These are phyloP conservation scores for Penicillium pulvis DNA, from an alignment of 495 filamentous ascomycete species.

Conservation along the genomic window DNA sequence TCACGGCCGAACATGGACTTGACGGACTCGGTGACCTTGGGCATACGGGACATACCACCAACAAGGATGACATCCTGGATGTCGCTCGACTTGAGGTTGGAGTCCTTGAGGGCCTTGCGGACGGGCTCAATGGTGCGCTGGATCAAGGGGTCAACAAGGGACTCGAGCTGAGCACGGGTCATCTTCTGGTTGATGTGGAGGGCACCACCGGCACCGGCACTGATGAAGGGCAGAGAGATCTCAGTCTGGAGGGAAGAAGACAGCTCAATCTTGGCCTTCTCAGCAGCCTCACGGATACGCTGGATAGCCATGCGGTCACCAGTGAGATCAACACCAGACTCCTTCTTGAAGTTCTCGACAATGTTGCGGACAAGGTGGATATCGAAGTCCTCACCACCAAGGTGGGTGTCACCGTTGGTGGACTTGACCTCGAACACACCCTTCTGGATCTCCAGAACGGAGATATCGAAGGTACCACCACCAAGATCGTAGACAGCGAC, in stretches of 20 bases:
- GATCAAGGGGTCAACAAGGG: constrained; percentile 90
- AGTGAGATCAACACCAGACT: constrained; percentile 87
- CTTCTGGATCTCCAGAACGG: constrained; percentile 94
- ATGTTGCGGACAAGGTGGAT: constrained; percentile 94
- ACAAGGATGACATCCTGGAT: constrained; percentile 99
- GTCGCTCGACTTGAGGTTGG: constrained; percentile 88
- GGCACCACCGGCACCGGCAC: constrained; percentile 88
- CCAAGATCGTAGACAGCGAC: constrained; percentile 98
- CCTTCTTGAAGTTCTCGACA: constrained; percentile 94
- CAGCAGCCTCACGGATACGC: constrained; percentile 97
- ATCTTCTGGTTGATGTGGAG: constrained; percentile 98
- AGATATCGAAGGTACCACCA: constrained; percentile 99
- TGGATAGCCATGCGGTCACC: constrained; percentile 98
- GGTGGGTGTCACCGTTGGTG: constrained; percentile 96
- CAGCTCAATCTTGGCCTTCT: constrained; percentile 99
- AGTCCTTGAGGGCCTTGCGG: constrained; percentile 97
- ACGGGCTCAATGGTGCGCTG: constrained; percentile 85
- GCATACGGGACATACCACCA: constrained; percentile 99
- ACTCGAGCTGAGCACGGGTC: constrained; percentile 89
- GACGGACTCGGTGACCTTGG: constrained; percentile 96
- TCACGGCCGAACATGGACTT: constrained; percentile 98
- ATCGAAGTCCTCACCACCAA: constrained; percentile 98
- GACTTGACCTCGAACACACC: constrained; percentile 99
- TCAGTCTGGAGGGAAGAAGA: constrained; percentile 96
- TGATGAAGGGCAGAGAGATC: constrained; percentile 95